Percentiles rank a stretch among this genome's conserved stretches.
Evolutionary conservation across 2,329 filamentous ascomycete genomes (phyloP).

Genomic region (Fusarium temperatum): DNA sequence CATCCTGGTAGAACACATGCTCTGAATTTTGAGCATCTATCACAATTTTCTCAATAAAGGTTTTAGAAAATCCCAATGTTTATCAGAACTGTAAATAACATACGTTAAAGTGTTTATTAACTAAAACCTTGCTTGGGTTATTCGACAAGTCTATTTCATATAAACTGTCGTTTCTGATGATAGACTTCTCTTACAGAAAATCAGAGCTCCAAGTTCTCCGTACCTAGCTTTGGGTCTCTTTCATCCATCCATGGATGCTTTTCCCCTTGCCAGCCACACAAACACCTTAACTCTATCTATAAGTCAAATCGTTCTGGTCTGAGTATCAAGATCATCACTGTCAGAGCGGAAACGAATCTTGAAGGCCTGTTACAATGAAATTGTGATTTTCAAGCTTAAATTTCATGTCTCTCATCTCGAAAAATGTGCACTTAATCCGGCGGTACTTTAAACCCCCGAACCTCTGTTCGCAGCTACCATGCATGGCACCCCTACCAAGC

Average conservation of each 20-base stretch:
- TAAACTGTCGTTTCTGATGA: neutral
- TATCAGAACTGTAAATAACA: neutral
- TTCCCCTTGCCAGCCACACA: neutral
- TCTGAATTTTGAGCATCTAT: neutral
- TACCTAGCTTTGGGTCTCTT: neutral
- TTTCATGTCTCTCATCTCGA: constrained; percentile 1
- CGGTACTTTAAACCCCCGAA: neutral
- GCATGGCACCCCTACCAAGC: constrained; percentile 14
- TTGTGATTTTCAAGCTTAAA: constrained; percentile 19
- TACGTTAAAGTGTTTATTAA: neutral
- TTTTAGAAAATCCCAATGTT: neutral
- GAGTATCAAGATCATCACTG: neutral
- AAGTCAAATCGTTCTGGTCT: neutral
- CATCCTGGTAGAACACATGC: neutral
- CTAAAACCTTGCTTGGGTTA: neutral
- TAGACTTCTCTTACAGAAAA: neutral
- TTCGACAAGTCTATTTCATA: neutral
- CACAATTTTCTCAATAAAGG: neutral
- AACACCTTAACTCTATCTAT: neutral
- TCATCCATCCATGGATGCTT: neutral
- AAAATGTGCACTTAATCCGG: neutral
- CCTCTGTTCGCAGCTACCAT: constrained; percentile 35
- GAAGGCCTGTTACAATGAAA: neutral
- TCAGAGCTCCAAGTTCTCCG: neutral
- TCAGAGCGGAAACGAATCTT: neutral